These are phyloP conservation scores for Coffea canephora DNA, from an alignment of 257 asterid species.

Conservation along the genomic window DNA sequence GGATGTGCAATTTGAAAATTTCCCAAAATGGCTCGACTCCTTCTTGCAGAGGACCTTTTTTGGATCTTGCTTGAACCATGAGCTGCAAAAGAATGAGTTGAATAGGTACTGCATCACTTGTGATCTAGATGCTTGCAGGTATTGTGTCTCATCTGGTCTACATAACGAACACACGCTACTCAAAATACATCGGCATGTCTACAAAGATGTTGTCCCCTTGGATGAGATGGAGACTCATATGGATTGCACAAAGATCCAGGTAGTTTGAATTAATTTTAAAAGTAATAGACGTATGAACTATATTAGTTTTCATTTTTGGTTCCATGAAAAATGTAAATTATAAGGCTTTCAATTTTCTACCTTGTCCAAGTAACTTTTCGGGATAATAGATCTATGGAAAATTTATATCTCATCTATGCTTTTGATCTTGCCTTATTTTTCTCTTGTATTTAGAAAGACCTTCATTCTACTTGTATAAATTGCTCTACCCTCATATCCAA, in stretches of 20 bases:
- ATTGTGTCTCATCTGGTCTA: neutral
- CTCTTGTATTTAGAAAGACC: no score
- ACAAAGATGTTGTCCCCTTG: slow-evolving; percentile 34
- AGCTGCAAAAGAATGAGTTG: neutral
- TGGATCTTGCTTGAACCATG: neutral
- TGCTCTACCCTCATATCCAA: no score
- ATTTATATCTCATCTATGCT: no score
- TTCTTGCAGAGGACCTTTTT: neutral
- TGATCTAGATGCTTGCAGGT: neutral
- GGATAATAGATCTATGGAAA: no score
- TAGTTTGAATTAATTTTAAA: neutral
- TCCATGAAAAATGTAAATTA: neutral
- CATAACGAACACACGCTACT: slow-evolving; percentile 26
- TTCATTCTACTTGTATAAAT: no score
- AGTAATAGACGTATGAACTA: neutral
- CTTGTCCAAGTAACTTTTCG: no score
- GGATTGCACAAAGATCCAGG: neutral
- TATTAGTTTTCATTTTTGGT: neutral
- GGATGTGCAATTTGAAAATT: neutral
- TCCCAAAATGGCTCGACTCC: neutral
- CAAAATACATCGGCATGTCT: slow-evolving; percentile 32
- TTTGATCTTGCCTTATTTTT: no score
- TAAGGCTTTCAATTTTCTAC: no score
- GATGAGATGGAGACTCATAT: slow-evolving; percentile 17
- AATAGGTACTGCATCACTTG: neutral